Evolutionary conservation across 1,284 basidiomycete species (phyloP), one percentile per base, ranked within the genome.

Genomic region (Sanghuangporus sanghuang): DNA sequence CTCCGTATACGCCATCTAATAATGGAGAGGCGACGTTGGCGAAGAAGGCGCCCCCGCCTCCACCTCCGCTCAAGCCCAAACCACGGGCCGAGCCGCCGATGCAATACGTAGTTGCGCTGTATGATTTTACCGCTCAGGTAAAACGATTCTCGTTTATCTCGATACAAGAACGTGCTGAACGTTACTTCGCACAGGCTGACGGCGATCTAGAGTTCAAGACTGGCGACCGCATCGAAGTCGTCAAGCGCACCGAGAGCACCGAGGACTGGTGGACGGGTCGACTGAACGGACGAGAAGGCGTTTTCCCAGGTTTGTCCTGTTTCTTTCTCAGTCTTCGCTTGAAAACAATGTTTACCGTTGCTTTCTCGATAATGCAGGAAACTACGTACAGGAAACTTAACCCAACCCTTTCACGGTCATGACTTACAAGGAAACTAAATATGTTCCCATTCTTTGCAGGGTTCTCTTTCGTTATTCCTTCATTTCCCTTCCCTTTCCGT

Each of bases 261-360:
- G 95, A 98, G 72, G 97, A 99, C 73, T 99, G 96, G 96, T 99
- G 96, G 96, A 98, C 95, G 8, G 97, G 96, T 5, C 83, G 84
- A 69, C 59, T 98, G 67, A 87, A 93, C 68, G 96, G 95, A 1
- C 75, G 76, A 64, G 85, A 95, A 73, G 97, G 97, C 21, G 90
- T 97, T 32, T 99, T 99, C 77, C 96, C 96, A 61, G 96, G 95
- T 81, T 80, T 1, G 23, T 23, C 68, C 79, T 74, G n/a, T 38
- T n/a, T 11, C 16, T 59, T 32, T 46, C n/a, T 49, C 46, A n/a
- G n/a, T 21, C 27, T 36, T 53, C 39, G 58, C 27, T 56, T 35
- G 36, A 56, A 18, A 23, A 36, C 14, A 12, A 8, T 52, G 18
- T 35, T 16, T 4, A 27, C 21, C 7, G 7, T 23, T 27, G 1